Percentiles rank a stretch among this genome's conserved stretches.
Conservation (phyloP, 208 protist genomes). For the Trichomonas vaginalis region DNA sequence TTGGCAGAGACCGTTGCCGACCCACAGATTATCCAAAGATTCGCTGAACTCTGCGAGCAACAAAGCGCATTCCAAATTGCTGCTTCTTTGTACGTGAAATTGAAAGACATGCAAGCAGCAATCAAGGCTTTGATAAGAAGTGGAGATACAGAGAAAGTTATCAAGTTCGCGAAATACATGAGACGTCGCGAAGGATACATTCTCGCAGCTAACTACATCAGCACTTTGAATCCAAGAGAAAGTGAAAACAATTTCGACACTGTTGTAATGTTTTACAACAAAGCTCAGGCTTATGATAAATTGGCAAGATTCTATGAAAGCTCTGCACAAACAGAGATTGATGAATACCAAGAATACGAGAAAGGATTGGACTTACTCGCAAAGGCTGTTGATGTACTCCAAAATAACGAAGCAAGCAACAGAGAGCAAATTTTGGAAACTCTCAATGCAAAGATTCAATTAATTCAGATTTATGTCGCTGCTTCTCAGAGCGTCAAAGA, state of each 20-base stretch:
- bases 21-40: neutral
- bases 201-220: neutral
- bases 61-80: neutral
- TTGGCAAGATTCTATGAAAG: neutral
- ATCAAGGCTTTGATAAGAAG: neutral
- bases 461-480: neutral
- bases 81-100: neutral
- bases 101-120: neutral
- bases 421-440: neutral
- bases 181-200: neutral
- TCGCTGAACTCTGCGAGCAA: neutral
- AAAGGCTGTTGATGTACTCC: neutral
- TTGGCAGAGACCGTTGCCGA: neutral
- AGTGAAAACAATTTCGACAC: neutral
- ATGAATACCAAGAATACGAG: constrained; percentile 15
- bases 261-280: neutral
- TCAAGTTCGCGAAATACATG: neutral
- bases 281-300: neutral
- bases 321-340: neutral
- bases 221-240: neutral
- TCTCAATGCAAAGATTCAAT: neutral
- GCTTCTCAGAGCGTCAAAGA: neutral
- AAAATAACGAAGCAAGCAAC: neutral
- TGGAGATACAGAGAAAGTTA: neutral
- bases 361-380: neutral